Conservation (phyloP, 2,329 filamentous ascomycete genomes). For the Mariannaea sp. region DNA sequence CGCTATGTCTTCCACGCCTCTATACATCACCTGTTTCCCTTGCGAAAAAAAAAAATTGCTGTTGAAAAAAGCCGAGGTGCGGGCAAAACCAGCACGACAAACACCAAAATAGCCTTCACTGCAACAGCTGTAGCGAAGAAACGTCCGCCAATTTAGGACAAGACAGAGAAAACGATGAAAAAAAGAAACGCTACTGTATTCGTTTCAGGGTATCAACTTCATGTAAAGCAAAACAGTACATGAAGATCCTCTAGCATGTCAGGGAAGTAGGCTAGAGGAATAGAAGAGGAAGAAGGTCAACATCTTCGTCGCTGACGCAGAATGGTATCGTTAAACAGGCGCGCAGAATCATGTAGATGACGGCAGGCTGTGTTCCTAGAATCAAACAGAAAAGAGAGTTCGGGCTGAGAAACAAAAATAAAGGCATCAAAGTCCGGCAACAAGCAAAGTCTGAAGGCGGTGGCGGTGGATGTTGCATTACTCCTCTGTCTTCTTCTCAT, state of each 20-base stretch:
- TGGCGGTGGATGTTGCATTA: constrained; percentile 25
- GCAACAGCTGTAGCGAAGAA: not conserved
- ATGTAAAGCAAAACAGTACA: not conserved
- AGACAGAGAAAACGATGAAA: not conserved
- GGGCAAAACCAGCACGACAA: too few relatives aligned
- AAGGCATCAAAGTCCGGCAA: constrained; percentile 8
- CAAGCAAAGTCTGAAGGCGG: too few relatives aligned
- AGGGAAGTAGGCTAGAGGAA: constrained; percentile 12
- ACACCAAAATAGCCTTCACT: not conserved
- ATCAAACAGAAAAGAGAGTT: constrained; percentile 10
- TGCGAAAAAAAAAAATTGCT: too few relatives aligned
- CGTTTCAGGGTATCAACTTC: constrained; percentile 2
- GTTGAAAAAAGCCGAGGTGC: too few relatives aligned
- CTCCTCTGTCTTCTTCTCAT: constrained; percentile 37
- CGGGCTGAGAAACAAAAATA: constrained; percentile 6
- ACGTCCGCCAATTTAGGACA: not conserved
- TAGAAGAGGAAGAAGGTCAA: constrained; percentile 20
- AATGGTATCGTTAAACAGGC: constrained; percentile 41
- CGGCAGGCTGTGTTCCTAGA: constrained; percentile 26
- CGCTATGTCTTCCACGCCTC: constrained; percentile 1
- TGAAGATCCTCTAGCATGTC: not conserved
- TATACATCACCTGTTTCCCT: constrained; percentile 9
- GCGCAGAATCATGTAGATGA: constrained; percentile 26
- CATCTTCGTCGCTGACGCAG: constrained; percentile 32
- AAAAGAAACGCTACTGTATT: constrained; percentile 2